A percentile compares a stretch with the other conserved stretches of the same genome.
phyloP scores from a whole-genome alignment of 345 rosid genomes.

The Linum tenue region DNA sequence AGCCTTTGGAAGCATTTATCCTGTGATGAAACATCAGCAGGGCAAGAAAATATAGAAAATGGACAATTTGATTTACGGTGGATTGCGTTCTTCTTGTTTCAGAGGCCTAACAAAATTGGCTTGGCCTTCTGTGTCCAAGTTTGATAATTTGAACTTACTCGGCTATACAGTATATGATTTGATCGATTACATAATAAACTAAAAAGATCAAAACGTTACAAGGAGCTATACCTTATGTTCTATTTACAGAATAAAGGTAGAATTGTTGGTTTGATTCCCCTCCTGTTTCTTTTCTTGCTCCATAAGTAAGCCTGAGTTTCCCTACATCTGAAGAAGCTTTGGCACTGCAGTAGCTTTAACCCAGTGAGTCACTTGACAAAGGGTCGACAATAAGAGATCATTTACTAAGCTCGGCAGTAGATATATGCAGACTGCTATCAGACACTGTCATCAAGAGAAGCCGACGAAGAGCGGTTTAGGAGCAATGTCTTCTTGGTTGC shows the following conservation, averaged over 20 bases:
- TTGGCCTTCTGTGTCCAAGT: too few species aligned
- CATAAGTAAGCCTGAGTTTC: slow-evolving; percentile 10
- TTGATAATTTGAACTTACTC: neutral
- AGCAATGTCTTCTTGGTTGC: slow-evolving; percentile 46
- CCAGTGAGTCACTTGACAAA: neutral
- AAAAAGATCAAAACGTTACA: slow-evolving; percentile 19
- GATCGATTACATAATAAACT: slow-evolving; percentile 13
- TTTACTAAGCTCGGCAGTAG: too few species aligned
- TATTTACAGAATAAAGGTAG: slow-evolving; percentile 29
- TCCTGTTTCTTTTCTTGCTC: slow-evolving; percentile 15
- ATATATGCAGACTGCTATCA: neutral
- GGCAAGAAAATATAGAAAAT: too few species aligned
- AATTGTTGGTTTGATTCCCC: too few species aligned
- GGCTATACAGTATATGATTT: slow-evolving; percentile 25
- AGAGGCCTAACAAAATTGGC: too few species aligned
- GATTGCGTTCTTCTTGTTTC: too few species aligned
- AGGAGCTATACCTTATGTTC: slow-evolving; percentile 19
- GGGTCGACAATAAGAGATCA: too few species aligned
- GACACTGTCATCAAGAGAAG: slow-evolving; percentile 37
- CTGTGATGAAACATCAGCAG: too few species aligned
- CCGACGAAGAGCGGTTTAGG: slow-evolving; percentile 41
- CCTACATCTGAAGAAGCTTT: neutral
- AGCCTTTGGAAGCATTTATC: too few species aligned
- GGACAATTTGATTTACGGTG: too few species aligned
- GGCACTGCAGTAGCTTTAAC: slow-evolving; percentile 1